Conservation (phyloP, 352 stramenopile genomes). For the Phytophthora capsici region DNA sequence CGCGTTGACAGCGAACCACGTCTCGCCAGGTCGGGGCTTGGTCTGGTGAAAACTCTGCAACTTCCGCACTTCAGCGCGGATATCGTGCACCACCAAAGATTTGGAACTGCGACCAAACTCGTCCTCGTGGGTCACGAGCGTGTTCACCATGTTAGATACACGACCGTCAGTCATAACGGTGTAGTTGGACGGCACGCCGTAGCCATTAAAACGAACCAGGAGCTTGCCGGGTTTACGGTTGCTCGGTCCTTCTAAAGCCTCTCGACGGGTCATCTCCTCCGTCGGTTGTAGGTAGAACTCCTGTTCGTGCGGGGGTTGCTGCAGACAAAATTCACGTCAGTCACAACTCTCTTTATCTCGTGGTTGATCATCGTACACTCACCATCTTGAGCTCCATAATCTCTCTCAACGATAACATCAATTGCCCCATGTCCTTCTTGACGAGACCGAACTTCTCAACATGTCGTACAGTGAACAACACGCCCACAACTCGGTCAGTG, state of each 20-base stretch:
- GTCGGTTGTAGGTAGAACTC: slow-evolving; percentile 67
- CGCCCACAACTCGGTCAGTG: slow-evolving; percentile 66
- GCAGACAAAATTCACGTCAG: slow-evolving; percentile 15
- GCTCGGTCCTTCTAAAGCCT: slow-evolving; percentile 56
- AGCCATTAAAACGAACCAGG: slow-evolving; percentile 71
- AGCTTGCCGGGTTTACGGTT: slow-evolving; percentile 77
- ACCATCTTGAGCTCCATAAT: slow-evolving; percentile 82
- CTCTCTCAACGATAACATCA: slow-evolving; percentile 67
- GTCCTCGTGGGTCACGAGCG: slow-evolving; percentile 71
- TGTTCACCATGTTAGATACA: slow-evolving; percentile 52
- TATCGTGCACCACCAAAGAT: slow-evolving; percentile 54
- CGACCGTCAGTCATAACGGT: slow-evolving; percentile 60
- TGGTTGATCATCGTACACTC: not conserved
- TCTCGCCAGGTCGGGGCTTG: slow-evolving; percentile 59
- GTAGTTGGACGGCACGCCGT: slow-evolving; percentile 65
- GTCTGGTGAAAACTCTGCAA: slow-evolving; percentile 75
- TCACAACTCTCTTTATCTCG: not conserved
- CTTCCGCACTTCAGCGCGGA: slow-evolving; percentile 66
- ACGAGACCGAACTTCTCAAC: slow-evolving; percentile 77
- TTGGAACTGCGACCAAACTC: slow-evolving; percentile 61
- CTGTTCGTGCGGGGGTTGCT: slow-evolving; percentile 68
- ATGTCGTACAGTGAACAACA: slow-evolving; percentile 73
- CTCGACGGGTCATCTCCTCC: slow-evolving; percentile 58
- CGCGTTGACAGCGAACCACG: slow-evolving; percentile 70
- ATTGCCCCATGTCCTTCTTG: slow-evolving; percentile 76